Base-by-base conservation (phyloP, 768 basidiomycete genomes). In the Dacryopinax primogenitus region DNA sequence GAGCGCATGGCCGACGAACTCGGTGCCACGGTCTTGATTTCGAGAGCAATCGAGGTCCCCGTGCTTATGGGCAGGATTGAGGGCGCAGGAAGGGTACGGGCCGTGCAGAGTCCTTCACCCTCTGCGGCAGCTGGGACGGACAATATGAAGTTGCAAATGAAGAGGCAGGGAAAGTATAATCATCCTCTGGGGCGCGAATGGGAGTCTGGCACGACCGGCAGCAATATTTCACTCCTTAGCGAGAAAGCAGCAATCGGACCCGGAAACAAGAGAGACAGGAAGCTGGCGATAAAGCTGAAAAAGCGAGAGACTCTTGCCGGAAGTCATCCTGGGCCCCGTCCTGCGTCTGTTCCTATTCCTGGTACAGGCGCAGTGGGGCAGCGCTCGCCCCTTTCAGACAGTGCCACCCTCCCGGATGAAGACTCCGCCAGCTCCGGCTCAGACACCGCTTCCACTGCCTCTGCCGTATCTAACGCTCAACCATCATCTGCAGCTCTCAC, bases 1-100 rank as follows among this genome's bases (percentile, higher is more conserved):
- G 90, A 90, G 73, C 85, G 84, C 78, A 98, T 98, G 94, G 92
- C 93, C 0, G 85, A 86, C 28, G 92, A 95, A 72, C 87, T 97
- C 39, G 92, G 92, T 1, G 94, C 91, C 0, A 90, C 89, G 28
- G 91, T 96, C 65, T 85, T 93, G 61, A 84, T 96, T 32, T 87
- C 93, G 16, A 91, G 90, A 76, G 90, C 93, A 72, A 84, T 95
- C 32, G 87, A 88, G 69, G 84, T 92, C 0, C 86, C 69, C 4
- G 47, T 61, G n/a, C 65, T 28, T 16, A 39, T 11, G 35, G 65
- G 61, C 30, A 63, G 32, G 30, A 58, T 58, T 21, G 51, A 58
- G 26, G 51, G 51, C 23, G 51, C 51, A 3, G 51, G 51, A 11
- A 13, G 51, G 51, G 51, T 58, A 36, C 11, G 34, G 15, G 33